Evolutionary conservation across 768 basidiomycete genomes (phyloP).

Genomic region (Porpolomopsis calyptriformis): DNA sequence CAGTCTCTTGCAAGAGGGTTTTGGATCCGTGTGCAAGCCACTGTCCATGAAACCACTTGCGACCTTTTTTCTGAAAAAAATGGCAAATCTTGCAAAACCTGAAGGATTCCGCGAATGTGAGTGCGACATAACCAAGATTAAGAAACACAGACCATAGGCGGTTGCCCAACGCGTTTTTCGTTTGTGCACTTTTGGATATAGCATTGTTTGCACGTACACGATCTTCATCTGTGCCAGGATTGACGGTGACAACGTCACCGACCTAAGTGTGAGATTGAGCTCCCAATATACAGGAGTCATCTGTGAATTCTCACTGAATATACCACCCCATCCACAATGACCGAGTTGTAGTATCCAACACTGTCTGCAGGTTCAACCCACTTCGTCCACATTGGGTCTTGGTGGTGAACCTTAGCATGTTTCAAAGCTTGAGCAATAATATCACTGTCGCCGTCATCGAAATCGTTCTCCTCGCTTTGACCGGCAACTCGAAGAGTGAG

Average conservation of each 20-base stretch:
- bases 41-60: constrained; percentile 56
- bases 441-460: constrained; percentile 19
- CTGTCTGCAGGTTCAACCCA: constrained; percentile 19
- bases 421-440: constrained; percentile 21
- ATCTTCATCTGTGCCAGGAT: constrained; percentile 42
- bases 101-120: background rate
- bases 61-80: constrained; percentile 37
- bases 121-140: background rate
- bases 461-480: constrained; percentile 16
- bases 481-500: constrained; percentile 33
- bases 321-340: constrained; percentile 43
- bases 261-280: constrained; percentile 26
- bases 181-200: constrained; percentile 29
- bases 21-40: constrained; percentile 62
- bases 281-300: background rate
- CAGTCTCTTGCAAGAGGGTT: constrained; percentile 54
- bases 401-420: constrained; percentile 20
- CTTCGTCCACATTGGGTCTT: constrained; percentile 24
- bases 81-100: constrained; percentile 69
- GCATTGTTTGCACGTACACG: constrained; percentile 31
- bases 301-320: constrained; percentile 35
- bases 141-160: constrained; percentile 41
- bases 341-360: constrained; percentile 31
- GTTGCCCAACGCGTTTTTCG: constrained; percentile 47
- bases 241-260: constrained; percentile 56